phyloP scores from a whole-genome alignment of 2,329 filamentous ascomycete species.

The Talaromyces piceae region DNA sequence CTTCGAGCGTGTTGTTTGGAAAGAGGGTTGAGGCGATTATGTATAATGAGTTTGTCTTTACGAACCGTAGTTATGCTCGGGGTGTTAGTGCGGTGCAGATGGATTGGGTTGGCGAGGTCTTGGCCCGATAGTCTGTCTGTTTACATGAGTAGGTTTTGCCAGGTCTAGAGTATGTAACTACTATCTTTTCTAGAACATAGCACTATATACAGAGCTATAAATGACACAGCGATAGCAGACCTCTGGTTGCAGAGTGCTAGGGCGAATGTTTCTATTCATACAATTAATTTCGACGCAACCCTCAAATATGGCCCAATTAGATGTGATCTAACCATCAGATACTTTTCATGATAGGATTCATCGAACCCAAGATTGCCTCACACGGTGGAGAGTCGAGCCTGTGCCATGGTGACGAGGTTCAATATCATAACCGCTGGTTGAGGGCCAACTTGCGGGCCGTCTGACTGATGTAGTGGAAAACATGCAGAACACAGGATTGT shows the following conservation, averaged over 20 bases:
- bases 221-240: background rate
- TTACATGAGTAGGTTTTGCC: background rate
- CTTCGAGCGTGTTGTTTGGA: conserved; percentile 53
- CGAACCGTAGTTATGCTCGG: conserved; percentile 55
- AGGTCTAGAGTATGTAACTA: too few species aligned
- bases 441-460: background rate
- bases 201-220: background rate
- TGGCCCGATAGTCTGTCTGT: conserved; percentile 12
- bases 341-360: background rate
- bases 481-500: too few species aligned
- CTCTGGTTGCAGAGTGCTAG: too few species aligned
- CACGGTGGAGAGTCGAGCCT: background rate
- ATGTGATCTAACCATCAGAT: too few species aligned
- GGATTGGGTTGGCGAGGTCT: conserved; percentile 52
- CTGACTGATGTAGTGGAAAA: too few species aligned
- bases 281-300: too few species aligned
- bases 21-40: conserved; percentile 56
- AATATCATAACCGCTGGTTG: conserved; percentile 1
- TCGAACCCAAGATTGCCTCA: background rate
- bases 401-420: background rate
- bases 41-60: conserved; percentile 61
- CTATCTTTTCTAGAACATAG: background rate
- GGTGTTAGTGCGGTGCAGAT: conserved; percentile 56
- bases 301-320: too few species aligned
- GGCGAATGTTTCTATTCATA: too few species aligned